Percentiles rank a stretch among this genome's conserved stretches.
phyloP scores from a whole-genome alignment of 176 grass and related monocot genomes.

The Tuctoria greenei region DNA sequence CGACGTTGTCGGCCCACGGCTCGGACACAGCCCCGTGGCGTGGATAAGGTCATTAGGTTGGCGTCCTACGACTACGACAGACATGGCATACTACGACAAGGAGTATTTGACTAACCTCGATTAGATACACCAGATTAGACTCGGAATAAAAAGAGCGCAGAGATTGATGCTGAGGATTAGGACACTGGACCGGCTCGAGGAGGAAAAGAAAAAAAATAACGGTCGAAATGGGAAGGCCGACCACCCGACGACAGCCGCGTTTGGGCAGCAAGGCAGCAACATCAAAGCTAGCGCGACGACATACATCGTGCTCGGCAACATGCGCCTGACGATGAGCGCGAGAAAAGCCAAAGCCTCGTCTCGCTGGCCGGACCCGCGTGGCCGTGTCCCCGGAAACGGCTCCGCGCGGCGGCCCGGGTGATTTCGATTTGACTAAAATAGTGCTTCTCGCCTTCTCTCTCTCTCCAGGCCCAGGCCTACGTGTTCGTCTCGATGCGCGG shows the following conservation, averaged over 20 bases:
- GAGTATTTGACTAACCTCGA: too few relatives aligned
- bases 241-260: not conserved
- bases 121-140: not conserved
- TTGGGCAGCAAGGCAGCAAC: not conserved
- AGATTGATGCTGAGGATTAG: conserved; percentile 1
- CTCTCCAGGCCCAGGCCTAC: not conserved
- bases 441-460: too few relatives aligned
- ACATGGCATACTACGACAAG: too few relatives aligned
- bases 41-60: not conserved
- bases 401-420: not conserved
- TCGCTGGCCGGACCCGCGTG: conserved; percentile 11
- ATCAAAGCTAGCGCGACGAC: not conserved
- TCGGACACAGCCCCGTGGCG: not conserved
- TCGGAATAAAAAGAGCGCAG: not conserved
- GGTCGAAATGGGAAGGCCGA: not conserved
- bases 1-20: too few relatives aligned
- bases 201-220: too few relatives aligned
- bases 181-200: not conserved
- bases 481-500: not conserved
- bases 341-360: conserved; percentile 26
- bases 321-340: conserved; percentile 13
- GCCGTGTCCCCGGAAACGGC: conserved; percentile 22
- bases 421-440: too few relatives aligned
- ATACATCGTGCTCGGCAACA: conserved; percentile 11
- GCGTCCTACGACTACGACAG: fast-evolving